phyloP scores from a whole-genome alignment of 805 yeast species.

The Saturnispora sekii region DNA sequence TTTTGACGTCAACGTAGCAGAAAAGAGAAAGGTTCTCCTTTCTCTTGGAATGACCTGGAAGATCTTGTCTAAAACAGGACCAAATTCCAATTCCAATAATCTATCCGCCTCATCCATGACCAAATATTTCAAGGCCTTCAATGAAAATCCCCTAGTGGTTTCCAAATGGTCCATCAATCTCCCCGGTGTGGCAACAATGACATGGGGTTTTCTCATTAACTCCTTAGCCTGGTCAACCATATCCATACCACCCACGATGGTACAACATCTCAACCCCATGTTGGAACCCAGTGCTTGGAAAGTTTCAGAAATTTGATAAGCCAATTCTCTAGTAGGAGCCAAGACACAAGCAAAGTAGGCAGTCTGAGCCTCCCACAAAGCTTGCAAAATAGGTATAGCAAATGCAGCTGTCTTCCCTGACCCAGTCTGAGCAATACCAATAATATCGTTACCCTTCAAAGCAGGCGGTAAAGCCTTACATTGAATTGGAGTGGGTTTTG shows the following conservation, averaged over 20 bases:
- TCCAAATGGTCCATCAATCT: constrained; percentile 89
- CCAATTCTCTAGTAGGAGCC: constrained; percentile 80
- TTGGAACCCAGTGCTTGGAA: constrained; percentile 86
- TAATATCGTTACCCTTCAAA: constrained; percentile 80
- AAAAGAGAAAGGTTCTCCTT: constrained; percentile 76
- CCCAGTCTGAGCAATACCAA: constrained; percentile 96
- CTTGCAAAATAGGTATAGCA: constrained; percentile 89
- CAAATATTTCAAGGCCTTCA: constrained; percentile 67
- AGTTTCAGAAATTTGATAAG: constrained; percentile 84
- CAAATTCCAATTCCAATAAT: constrained; percentile 90
- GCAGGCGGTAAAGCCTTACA: constrained; percentile 87
- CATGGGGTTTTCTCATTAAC: constrained; percentile 86
- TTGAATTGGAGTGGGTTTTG: constrained; percentile 90
- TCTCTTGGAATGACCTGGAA: constrained; percentile 75
- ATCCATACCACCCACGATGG: constrained; percentile 96
- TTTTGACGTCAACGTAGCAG: constrained; percentile 96
- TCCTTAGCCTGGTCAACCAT: constrained; percentile 97
- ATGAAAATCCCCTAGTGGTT: constrained; percentile 79
- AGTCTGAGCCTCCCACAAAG: constrained; percentile 79
- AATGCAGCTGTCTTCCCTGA: constrained; percentile 98
- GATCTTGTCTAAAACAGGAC: constrained; percentile 85
- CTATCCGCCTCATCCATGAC: constrained; percentile 98
- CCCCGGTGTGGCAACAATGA: constrained; percentile 88
- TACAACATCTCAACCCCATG: constrained; percentile 87
- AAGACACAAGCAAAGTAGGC: constrained; percentile 85